A percentile compares a stretch with the other conserved stretches of the same genome.
Conservation (phyloP, 2,329 filamentous ascomycete species). For the Tolypocladium capitatum region DNA sequence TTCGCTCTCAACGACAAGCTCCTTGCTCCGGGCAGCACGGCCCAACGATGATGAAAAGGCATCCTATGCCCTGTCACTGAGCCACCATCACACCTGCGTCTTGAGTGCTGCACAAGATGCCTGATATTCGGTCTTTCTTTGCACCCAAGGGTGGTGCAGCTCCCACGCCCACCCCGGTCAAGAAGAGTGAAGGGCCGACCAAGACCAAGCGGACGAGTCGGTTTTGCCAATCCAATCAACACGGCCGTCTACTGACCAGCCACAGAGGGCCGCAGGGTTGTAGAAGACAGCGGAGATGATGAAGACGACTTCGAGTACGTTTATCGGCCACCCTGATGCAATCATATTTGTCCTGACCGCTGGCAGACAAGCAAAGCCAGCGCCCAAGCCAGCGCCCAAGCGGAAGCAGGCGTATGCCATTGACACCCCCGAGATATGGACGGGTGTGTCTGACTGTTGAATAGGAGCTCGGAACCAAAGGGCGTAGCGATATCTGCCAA, state of each 20-base stretch:
- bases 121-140: constrained; percentile 90
- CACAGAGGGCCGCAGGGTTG: constrained; percentile 49
- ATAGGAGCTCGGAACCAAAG: constrained; percentile 27
- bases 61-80: constrained; percentile 1
- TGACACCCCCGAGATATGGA: not conserved
- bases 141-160: constrained; percentile 55
- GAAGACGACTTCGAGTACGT: constrained; percentile 34
- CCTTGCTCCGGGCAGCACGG: constrained; percentile 10
- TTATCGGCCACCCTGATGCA: not conserved
- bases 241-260: constrained; percentile 7
- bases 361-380: constrained; percentile 37
- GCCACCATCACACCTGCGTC: not conserved
- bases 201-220: constrained; percentile 33
- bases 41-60: constrained; percentile 11
- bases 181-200: constrained; percentile 30
- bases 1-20: constrained; percentile 3
- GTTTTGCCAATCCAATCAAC: constrained; percentile 7
- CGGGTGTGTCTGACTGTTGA: not conserved
- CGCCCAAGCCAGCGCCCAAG: constrained; percentile 32
- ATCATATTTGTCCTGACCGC: constrained; percentile 5
- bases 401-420: constrained; percentile 41
- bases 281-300: constrained; percentile 74
- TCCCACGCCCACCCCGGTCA: constrained; percentile 32
- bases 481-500: constrained; percentile 41
- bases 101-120: constrained; percentile 38